A percentile compares a stretch with the other conserved stretches of the same genome.
phyloP scores from a whole-genome alignment of 2,329 filamentous ascomycete species.

The Nemania diffusa region DNA sequence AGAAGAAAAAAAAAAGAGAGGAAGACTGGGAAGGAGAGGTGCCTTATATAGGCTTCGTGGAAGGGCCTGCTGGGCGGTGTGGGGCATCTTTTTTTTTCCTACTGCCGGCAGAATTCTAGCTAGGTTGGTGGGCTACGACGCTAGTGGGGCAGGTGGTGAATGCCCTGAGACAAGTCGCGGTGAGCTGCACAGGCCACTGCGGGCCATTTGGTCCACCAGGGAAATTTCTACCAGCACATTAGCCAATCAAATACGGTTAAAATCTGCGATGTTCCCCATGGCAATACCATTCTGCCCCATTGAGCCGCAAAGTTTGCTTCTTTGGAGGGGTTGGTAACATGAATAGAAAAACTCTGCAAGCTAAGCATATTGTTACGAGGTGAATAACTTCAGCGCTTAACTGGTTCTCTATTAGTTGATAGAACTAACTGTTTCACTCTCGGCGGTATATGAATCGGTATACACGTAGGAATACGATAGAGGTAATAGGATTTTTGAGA shows the following conservation, averaged over 20 bases:
- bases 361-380: not conserved
- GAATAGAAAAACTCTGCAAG: constrained; percentile 13
- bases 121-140: constrained; percentile 32
- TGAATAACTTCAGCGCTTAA: not conserved
- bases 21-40: constrained; percentile 41
- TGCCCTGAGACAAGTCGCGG: constrained; percentile 3
- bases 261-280: not conserved
- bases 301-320: constrained; percentile 13
- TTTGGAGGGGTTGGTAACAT: constrained; percentile 15
- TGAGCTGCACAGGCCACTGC: not conserved
- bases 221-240: not conserved
- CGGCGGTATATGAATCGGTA: not conserved
- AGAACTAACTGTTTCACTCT: not conserved
- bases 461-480: too few species aligned
- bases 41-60: constrained; percentile 54
- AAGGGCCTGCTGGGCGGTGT: constrained; percentile 32
- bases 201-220: not conserved
- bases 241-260: constrained; percentile 14
- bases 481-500: not conserved
- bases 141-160: not conserved
- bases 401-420: not conserved
- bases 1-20: constrained; percentile 59
- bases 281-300: constrained; percentile 16
- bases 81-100: constrained; percentile 24
- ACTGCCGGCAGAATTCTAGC: constrained; percentile 35